Evolutionary conservation across 2,329 filamentous ascomycete species (phyloP), one percentile per base, ranked within the genome.

Genomic region (Aspergillus brunneoviolaceus): DNA sequence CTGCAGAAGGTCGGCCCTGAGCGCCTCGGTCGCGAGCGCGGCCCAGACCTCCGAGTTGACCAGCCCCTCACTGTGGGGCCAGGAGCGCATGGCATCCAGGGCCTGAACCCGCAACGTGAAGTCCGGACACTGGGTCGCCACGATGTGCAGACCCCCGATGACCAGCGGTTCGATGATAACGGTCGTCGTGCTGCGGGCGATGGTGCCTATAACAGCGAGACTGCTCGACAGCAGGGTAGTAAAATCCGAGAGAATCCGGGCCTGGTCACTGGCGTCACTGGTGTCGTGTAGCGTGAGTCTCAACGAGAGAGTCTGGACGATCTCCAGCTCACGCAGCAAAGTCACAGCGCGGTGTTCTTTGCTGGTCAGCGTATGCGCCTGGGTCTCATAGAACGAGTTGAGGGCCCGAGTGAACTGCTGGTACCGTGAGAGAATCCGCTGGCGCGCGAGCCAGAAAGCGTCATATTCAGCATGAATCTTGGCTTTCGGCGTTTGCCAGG

Each of bases 21-120:
- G 19, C 12, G 7, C 29, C 29, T 50, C 49, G 11, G 62, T 21
- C 29, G 61, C 61, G 6, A 63, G 33, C 11, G 59, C 61, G 3
- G 51, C 57, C 5, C 53, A 31, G 5, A 61, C 42, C 19, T 61
- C 63, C 6, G 64, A 63, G 49, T 66, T 66, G 12, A 65, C 29
- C 27, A 65, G 55, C 21, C 61, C 63, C 35, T 65, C 61, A 23
- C 60, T 62, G 31, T 65, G 64, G 3, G 64, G 61, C 61, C 61
- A 66, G 3, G 27, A 33, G 9, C 52, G 49, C 33, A 63, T 55
- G 6, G 51, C 51, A 3, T 61, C 16, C 19, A 66, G 58, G 27
- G 63, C 64, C 11, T 53, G 59, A 14, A 60, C 48, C 1, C 63
- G 63, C 50, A 63, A 25, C 4, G 48, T 31, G 48, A 60, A 56